Conservation (phyloP, 129 eudicot species). For the Apium graveolens region DNA sequence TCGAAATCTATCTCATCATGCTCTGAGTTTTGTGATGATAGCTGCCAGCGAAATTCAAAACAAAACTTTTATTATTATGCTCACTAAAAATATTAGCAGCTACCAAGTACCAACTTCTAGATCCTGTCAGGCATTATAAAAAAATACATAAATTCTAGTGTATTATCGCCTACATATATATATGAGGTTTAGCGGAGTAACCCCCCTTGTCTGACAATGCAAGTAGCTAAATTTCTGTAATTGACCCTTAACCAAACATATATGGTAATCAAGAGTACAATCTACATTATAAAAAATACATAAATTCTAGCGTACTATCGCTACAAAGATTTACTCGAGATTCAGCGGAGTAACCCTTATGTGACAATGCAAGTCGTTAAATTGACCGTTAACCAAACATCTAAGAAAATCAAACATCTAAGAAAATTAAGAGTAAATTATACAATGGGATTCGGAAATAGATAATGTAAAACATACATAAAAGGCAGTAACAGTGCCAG, state of each 20-base stretch:
- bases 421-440: neutral
- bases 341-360: too few species aligned
- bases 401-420: neutral
- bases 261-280: too few species aligned
- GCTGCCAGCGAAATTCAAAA: slow-evolving; percentile 27
- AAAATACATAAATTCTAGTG: too few species aligned
- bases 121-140: neutral
- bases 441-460: neutral
- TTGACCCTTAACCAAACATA: too few species aligned
- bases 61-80: neutral
- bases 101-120: neutral
- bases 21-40: slow-evolving; percentile 76
- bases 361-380: neutral
- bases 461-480: slow-evolving; percentile 31
- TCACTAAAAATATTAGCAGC: too few species aligned
- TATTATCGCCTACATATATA: too few species aligned
- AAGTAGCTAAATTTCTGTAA: too few species aligned
- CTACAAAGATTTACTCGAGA: too few species aligned
- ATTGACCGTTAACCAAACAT: neutral
- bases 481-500: slow-evolving; percentile 93
- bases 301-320: too few species aligned
- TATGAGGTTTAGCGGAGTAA: too few species aligned
- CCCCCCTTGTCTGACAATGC: too few species aligned
- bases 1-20: slow-evolving; percentile 90
- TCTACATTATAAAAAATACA: too few species aligned